Conservation (phyloP, 352 stramenopile genomes). For the Sclerospora graminicola region DNA sequence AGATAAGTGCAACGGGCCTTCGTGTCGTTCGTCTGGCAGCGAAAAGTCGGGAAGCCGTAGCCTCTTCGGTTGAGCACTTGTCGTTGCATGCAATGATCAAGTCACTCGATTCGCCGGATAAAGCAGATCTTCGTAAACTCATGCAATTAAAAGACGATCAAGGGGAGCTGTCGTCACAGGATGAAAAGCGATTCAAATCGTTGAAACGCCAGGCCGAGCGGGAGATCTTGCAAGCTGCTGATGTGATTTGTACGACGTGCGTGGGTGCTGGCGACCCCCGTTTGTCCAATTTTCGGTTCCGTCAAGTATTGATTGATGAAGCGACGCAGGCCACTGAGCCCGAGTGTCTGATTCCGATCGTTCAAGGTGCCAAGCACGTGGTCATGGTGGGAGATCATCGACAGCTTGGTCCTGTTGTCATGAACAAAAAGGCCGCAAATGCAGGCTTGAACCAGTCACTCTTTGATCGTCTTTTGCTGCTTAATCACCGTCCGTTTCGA, state of each 20-base stretch:
- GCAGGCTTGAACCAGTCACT: slow-evolving; percentile 96
- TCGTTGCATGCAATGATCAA: slow-evolving; percentile 97
- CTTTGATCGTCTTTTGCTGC: slow-evolving; percentile 95
- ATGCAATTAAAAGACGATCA: slow-evolving; percentile 95
- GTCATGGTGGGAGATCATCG: slow-evolving; percentile 99
- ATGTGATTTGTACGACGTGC: slow-evolving; percentile 99
- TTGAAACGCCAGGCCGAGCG: slow-evolving; percentile 89
- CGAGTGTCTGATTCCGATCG: slow-evolving; percentile 98
- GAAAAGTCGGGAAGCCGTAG: slow-evolving; percentile 94
- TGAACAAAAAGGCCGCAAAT: slow-evolving; percentile 97
- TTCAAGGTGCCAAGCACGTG: slow-evolving; percentile 97
- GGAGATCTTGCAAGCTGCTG: slow-evolving; percentile 95
- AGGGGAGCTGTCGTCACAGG: slow-evolving; percentile 88
- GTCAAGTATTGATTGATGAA: slow-evolving; percentile 99
- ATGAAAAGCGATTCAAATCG: slow-evolving; percentile 94
- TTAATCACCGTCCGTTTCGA: slow-evolving; percentile 93
- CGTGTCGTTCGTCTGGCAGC: slow-evolving; percentile 96
- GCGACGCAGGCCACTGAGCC: slow-evolving; percentile 98
- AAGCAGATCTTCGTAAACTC: slow-evolving; percentile 87
- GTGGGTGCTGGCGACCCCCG: slow-evolving; percentile 95
- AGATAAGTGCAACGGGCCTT: slow-evolving; percentile 96
- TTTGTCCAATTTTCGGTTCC: slow-evolving; percentile 97
- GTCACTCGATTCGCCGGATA: slow-evolving; percentile 81
- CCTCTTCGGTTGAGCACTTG: slow-evolving; percentile 94
- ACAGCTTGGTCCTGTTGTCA: slow-evolving; percentile 96